These are phyloP conservation scores for Ophiostoma sp. DNA, from an alignment of 2,329 filamentous ascomycete genomes.

Conservation along the genomic window DNA sequence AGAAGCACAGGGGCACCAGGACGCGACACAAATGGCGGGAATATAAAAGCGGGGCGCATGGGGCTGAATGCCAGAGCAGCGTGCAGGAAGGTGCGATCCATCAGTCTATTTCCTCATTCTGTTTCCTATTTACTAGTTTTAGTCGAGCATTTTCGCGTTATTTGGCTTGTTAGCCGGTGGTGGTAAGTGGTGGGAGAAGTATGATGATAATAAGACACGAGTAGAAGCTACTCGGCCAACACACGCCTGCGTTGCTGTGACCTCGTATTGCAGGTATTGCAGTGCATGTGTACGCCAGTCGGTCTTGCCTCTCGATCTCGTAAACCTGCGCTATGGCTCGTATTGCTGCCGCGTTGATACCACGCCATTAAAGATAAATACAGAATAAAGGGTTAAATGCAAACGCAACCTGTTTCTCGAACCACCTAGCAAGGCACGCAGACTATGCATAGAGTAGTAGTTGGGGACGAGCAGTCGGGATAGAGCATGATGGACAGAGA, in stretches of 20 bases:
- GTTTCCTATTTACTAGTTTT: neutral
- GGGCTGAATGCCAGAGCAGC: neutral
- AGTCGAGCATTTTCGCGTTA: neutral
- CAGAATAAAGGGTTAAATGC: neutral
- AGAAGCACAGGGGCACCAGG: neutral
- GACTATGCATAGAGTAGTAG: neutral
- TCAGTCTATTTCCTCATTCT: neutral
- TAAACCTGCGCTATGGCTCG: neutral
- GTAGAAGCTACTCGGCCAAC: no score
- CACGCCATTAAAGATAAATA: neutral
- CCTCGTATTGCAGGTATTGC: conserved; percentile 3
- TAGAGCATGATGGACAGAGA: no score
- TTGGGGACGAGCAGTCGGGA: no score
- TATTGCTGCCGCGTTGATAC: conserved; percentile 4
- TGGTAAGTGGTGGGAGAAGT: no score
- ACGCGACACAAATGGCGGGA: neutral
- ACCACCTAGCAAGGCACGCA: neutral
- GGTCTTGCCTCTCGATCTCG: neutral
- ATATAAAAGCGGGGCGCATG: neutral
- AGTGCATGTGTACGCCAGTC: neutral
- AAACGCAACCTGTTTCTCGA: neutral
- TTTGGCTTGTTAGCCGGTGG: neutral
- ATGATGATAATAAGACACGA: no score
- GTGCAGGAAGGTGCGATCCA: neutral
- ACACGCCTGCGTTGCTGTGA: neutral